Base-by-base conservation (phyloP, 1,284 basidiomycete genomes). In the Termitomyces sp. region DNA sequence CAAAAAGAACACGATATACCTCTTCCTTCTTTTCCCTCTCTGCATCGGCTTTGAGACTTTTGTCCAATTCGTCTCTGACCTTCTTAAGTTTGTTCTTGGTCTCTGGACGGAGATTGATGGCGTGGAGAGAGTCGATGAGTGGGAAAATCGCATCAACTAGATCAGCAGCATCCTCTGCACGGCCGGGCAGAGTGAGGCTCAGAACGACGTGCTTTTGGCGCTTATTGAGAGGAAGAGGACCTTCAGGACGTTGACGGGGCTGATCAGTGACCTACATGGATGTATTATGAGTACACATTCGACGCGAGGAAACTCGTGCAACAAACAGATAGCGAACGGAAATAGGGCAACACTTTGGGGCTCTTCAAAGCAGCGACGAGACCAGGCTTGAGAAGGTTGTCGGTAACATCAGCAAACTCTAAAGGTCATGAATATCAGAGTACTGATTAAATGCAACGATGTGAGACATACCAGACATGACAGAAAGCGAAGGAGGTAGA, bases 331-430 rank as follows among this genome's bases (percentile, higher is more conserved):
- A 90, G 77, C 14, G 83, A 86, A 63, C 88, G 83, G 75, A 95
- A 86, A 72, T 87, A 87, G 50, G 86, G 83, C 55, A 83, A 75
- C 48, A 86, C 72, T 51, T 77, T 75, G 28, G 88, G 79, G 59
- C 88, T 76, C 45, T 80, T 76, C 53, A 94, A 73, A 6, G 80
- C 69, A 33, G 79, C 71, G 47, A 78, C 57, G 33, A 94, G 71
- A 14, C 80, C 61, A 70, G 64, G 76, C 68, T 91, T 93, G 65
- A 93, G 72, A 44, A 95, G 65, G 58, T 76, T 78, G 21, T 94
- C 90, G 14, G 89, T 91, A 51, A 91, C 74, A 62, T 94, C 89
- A 18, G 87, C 86, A 58, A 80, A 87, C 70, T 92, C 89, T 80
- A 30, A 33, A 30, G 18, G 49, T 61, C 13, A 47, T 46, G 49